A percentile compares a stretch with the other conserved stretches of the same genome.
Conservation (phyloP, 257 asterid genomes). For the Ehretia macrophylla region DNA sequence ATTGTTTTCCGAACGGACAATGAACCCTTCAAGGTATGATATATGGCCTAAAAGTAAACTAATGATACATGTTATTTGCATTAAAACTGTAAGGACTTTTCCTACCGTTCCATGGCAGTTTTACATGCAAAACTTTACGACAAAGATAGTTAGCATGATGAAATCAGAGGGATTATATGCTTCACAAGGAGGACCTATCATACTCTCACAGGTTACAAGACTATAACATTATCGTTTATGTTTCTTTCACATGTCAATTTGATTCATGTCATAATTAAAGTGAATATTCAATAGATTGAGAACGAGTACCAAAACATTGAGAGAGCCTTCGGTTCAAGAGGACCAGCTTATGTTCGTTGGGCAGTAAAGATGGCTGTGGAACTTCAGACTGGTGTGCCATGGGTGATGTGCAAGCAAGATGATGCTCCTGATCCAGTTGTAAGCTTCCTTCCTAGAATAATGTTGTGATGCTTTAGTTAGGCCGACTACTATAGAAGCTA, state of each 20-base stretch:
- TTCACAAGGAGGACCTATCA: conserved; percentile 90
- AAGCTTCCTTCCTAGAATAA: not conserved
- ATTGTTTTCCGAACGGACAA: conserved; percentile 68
- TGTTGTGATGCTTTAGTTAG: not conserved
- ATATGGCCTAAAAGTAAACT: too few relatives aligned
- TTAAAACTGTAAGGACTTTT: too few relatives aligned
- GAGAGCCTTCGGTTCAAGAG: conserved; percentile 36
- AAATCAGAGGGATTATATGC: conserved; percentile 73
- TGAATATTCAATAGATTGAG: conserved; percentile 48
- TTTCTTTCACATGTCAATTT: conserved; percentile 7
- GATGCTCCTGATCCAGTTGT: conserved; percentile 93
- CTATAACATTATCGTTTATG: too few relatives aligned
- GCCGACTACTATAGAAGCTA: too few relatives aligned
- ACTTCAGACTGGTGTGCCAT: conserved; percentile 81
- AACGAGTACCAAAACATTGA: conserved; percentile 81
- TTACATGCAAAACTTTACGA: conserved; percentile 66
- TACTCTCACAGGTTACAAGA: conserved; percentile 64
- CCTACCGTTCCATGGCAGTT: conserved; percentile 31
- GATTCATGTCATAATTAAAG: not conserved
- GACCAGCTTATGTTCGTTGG: conserved; percentile 78
- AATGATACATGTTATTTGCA: too few relatives aligned
- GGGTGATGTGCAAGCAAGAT: conserved; percentile 96
- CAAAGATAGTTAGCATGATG: conserved; percentile 70
- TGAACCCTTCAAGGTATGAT: conserved; percentile 67
- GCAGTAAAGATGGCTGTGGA: conserved; percentile 82